Conservation (phyloP, 2,329 filamentous ascomycete genomes). For the Botrytis medusae region DNA sequence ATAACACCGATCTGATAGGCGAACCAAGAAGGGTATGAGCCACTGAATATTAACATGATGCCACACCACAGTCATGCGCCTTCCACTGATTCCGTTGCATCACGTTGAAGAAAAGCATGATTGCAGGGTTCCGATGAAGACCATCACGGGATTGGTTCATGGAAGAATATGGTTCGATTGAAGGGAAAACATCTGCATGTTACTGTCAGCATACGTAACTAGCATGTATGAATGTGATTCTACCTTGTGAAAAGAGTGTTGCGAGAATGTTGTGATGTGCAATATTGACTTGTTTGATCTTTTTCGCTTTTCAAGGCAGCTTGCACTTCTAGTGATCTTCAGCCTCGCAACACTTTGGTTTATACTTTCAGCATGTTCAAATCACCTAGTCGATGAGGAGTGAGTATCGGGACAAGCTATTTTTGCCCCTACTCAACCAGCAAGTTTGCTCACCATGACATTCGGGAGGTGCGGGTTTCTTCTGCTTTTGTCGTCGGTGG, state of each 20-base stretch:
- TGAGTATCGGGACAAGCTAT: neutral
- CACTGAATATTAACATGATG: neutral
- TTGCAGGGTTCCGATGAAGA: neutral
- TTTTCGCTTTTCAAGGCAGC: neutral
- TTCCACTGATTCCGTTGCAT: slow-evolving; percentile 7
- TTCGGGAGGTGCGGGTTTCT: neutral
- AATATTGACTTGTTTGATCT: neutral
- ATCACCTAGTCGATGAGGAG: neutral
- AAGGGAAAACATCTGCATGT: neutral
- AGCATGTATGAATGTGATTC: neutral
- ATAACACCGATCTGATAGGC: neutral
- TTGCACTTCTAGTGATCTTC: neutral
- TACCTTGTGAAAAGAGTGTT: neutral
- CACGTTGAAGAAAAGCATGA: neutral
- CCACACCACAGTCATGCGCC: neutral
- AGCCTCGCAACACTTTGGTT: neutral
- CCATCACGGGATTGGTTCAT: neutral
- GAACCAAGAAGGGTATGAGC: neutral
- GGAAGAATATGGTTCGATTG: neutral
- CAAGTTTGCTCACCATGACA: neutral
- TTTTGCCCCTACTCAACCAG: neutral
- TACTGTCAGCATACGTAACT: neutral
- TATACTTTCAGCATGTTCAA: neutral
- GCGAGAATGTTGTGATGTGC: neutral
- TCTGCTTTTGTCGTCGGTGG: neutral